These are phyloP conservation scores for Ceriops decandra DNA, from an alignment of 345 rosid genomes.

Conservation along the genomic window DNA sequence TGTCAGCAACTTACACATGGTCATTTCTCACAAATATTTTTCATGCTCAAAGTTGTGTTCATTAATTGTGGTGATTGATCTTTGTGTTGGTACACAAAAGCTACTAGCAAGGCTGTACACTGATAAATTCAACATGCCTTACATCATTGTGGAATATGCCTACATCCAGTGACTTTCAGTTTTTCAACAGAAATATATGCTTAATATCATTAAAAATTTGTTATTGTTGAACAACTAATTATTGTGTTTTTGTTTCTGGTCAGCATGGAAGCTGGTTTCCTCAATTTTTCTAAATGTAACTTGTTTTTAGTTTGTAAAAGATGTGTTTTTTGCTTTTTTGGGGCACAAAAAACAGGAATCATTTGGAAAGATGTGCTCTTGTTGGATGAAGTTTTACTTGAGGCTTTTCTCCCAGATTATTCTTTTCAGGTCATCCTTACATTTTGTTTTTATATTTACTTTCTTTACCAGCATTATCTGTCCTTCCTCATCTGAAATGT, in stretches of 20 bases:
- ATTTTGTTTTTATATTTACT: slow-evolving; percentile 11
- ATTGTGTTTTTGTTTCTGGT: slow-evolving; percentile 1
- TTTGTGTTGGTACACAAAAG: too few species aligned
- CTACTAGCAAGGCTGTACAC: too few species aligned
- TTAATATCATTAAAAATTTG: neutral
- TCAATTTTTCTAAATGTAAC: neutral
- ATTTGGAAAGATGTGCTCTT: slow-evolving; percentile 86
- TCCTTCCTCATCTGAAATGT: neutral
- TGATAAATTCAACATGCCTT: too few species aligned
- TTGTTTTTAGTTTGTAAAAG: slow-evolving; percentile 6
- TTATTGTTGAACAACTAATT: neutral
- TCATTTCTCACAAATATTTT: too few species aligned
- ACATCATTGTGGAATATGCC: too few species aligned
- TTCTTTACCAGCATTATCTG: slow-evolving; percentile 2
- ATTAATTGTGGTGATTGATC: too few species aligned
- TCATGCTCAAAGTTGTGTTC: too few species aligned
- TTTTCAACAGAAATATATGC: neutral
- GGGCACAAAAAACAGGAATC: slow-evolving; percentile 42
- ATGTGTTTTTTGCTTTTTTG: neutral
- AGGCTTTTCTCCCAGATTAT: slow-evolving; percentile 70
- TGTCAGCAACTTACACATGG: too few species aligned
- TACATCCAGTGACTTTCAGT: too few species aligned
- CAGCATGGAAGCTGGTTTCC: slow-evolving; percentile 7
- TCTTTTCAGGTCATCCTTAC: slow-evolving; percentile 56
- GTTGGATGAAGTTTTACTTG: slow-evolving; percentile 75